Evolutionary conservation across 192 early-diverging fungal genomes (phyloP).

Genomic region (Coemansia reversa): DNA sequence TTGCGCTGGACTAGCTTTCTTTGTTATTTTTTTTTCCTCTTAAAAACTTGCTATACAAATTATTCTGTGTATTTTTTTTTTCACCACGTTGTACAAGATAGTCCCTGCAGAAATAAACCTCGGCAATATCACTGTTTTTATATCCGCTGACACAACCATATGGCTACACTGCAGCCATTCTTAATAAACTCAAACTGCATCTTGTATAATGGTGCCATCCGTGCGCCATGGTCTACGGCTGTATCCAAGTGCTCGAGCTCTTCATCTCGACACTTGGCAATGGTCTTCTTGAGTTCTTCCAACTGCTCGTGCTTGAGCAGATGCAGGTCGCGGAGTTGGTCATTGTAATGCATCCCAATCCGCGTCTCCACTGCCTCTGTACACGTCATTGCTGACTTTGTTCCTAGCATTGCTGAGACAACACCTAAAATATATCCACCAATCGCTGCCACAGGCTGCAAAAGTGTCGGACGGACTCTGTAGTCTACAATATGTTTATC

Average conservation of each 20-base stretch:
- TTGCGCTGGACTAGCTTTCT: conserved; percentile 26
- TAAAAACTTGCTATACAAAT: background rate
- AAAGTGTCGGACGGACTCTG: conserved; percentile 79
- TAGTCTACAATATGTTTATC: conserved; percentile 72
- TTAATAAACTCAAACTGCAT: conserved; percentile 74
- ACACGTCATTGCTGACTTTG: conserved; percentile 97
- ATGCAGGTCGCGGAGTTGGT: conserved; percentile 85
- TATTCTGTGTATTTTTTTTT: conserved; percentile 1
- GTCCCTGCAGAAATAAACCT: background rate
- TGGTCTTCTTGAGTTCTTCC: conserved; percentile 59
- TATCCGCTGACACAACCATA: conserved; percentile 84
- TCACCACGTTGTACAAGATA: background rate
- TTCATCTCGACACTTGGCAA: conserved; percentile 89
- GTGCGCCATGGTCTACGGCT: conserved; percentile 81
- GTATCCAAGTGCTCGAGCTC: conserved; percentile 93
- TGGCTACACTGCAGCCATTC: conserved; percentile 87
- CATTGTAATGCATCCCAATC: conserved; percentile 95
- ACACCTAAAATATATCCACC: conserved; percentile 85
- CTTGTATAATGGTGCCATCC: conserved; percentile 77
- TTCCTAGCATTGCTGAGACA: conserved; percentile 85
- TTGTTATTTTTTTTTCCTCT: background rate
- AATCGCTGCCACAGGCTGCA: conserved; percentile 84
- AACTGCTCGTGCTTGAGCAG: conserved; percentile 66
- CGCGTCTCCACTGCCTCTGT: conserved; percentile 97
- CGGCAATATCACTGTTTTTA: conserved; percentile 29